A percentile compares a stretch with the other conserved stretches of the same genome.
Conservation (phyloP, 306 rosid genomes). For the Inga laurina region DNA sequence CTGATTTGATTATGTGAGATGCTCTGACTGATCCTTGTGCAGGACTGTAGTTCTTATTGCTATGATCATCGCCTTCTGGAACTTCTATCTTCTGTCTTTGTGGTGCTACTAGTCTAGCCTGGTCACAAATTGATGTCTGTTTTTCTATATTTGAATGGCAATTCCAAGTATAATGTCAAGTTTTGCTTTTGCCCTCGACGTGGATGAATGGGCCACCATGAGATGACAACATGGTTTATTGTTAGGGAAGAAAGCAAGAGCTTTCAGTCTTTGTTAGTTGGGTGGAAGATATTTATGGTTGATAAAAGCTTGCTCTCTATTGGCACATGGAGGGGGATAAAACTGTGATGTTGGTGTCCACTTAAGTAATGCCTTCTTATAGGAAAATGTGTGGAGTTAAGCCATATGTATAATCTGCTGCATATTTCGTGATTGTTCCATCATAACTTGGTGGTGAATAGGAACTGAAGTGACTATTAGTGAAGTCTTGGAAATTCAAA, state of each 20-base stretch:
- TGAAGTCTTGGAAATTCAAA: neutral
- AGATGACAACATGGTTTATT: neutral
- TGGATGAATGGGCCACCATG: slow-evolving; percentile 30
- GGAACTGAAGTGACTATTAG: neutral
- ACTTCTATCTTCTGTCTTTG: neutral
- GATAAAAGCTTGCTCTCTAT: neutral
- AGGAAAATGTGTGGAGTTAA: neutral
- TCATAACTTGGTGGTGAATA: neutral
- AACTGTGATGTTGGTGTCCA: neutral
- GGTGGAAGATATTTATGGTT: neutral
- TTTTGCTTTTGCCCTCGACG: neutral
- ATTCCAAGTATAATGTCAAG: neutral
- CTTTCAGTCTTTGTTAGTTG: neutral
- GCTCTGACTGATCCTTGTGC: too few species aligned
- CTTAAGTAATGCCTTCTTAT: neutral
- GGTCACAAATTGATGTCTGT: neutral
- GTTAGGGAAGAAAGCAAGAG: neutral
- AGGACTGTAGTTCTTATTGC: neutral
- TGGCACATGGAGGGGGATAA: neutral
- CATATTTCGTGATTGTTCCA: neutral
- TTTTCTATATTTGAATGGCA: neutral
- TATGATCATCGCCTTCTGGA: neutral
- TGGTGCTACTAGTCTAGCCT: neutral
- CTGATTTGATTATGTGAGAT: too few species aligned
- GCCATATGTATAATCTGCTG: neutral